Percentiles rank a stretch among this genome's conserved stretches.
Evolutionary conservation across 2,329 filamentous ascomycete genomes (phyloP).

Genomic region (Sclerotinia trifoliorum): DNA sequence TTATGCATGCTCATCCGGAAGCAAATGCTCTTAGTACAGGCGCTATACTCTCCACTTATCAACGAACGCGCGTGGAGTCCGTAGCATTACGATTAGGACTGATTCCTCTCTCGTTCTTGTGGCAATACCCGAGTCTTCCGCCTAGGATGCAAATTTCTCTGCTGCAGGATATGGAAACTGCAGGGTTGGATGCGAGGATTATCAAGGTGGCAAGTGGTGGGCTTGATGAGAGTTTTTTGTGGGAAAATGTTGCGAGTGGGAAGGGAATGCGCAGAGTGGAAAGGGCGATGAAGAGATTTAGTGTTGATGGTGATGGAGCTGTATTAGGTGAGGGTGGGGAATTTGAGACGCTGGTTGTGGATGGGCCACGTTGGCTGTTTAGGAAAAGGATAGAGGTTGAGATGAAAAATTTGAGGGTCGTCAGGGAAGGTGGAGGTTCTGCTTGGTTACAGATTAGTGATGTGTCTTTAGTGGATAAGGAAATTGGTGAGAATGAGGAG

Average conservation of each 20-base stretch:
- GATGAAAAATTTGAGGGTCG: conserved; percentile 51
- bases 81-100: conserved; percentile 83
- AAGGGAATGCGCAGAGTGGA: conserved; percentile 49
- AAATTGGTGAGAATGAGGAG: conserved; percentile 43
- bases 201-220: conserved; percentile 94
- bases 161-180: conserved; percentile 75
- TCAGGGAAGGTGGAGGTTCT: conserved; percentile 72
- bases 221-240: conserved; percentile 75
- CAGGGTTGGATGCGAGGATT: conserved; percentile 81
- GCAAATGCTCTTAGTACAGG: conserved; percentile 87
- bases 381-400: conserved; percentile 65
- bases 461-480: conserved; percentile 48
- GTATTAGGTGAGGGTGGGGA: conserved; percentile 91
- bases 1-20: conserved; percentile 69
- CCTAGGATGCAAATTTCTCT: conserved; percentile 51
- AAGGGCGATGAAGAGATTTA: conserved; percentile 64
- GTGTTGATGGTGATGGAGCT: conserved; percentile 61
- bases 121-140: conserved; percentile 82
- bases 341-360: conserved; percentile 87
- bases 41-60: conserved; percentile 92
- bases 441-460: conserved; percentile 65
- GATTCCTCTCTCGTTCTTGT: conserved; percentile 79
- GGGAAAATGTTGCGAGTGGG: conserved; percentile 70
- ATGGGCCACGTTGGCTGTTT: conserved; percentile 74
- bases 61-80: conserved; percentile 92